Base-by-base conservation (phyloP, 2,329 filamentous ascomycete genomes). In the Neonectria hederae region DNA sequence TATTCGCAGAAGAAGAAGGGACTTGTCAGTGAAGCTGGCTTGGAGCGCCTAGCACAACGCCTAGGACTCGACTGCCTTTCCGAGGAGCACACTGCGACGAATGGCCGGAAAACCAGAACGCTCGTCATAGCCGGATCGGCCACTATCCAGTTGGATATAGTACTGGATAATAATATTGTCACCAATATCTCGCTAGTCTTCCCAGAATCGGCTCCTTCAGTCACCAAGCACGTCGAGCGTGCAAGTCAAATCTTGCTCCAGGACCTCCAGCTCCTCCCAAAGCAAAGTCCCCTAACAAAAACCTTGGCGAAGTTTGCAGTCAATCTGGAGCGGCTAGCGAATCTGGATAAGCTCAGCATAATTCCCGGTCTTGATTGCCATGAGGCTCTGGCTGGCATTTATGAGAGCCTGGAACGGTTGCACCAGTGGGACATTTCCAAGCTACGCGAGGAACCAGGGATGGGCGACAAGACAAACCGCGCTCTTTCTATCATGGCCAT, bases 381-480 rank as follows among this genome's bases (percentile, higher is more conserved):
- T 75, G 91, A 93, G 75, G 92, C 92, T 0, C 83, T 95, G 48
- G 88, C 87, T 4, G 92, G 92, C 3, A 83, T 97, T 6, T 92
- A 90, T 76, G 86, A 86, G 61, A 92, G 91, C 72, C 80, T 96
- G 64, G 83, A 85, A 63, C 89, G 84, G 69, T 80, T 97, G n/a
- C 88, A 92, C 72, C 82, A 87, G 49, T 91, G 92, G 83, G 92
- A 96, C 74, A 80, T 90, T 65, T 83, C 86, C 60, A 85, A 82
- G 66, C 76, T 89, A 30, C 83, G 83, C 10, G 82, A 84, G 62
- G 84, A 86, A 14, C 78, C 81, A 2, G 76, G 78, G 2, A 77
- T 83, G 70, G 72, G 71, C n/a, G 78, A 75, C 21, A 84, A 82
- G 69, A 76, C 81, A 2, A 83, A 86, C 30, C 78, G 83, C n/a